A percentile compares a stretch with the other conserved stretches of the same genome.
phyloP scores from a whole-genome alignment of 176 grass and related monocot species.

The Stipa capillata region DNA sequence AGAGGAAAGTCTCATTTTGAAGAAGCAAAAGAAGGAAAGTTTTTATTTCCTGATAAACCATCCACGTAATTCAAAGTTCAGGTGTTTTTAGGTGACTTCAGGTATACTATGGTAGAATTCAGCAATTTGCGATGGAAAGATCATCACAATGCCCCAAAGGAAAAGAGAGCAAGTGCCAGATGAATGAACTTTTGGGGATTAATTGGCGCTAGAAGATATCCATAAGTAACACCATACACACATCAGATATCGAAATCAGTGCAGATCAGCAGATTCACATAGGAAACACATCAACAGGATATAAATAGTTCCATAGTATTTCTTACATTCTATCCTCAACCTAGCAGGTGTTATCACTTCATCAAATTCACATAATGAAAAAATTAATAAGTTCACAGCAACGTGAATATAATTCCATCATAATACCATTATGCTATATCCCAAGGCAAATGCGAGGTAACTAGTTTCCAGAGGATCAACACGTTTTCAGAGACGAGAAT shows the following conservation, averaged over 20 bases:
- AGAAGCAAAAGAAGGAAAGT: neutral
- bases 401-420: neutral
- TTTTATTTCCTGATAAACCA: neutral
- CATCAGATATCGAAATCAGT: neutral
- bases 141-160: neutral
- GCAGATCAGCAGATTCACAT: neutral
- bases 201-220: neutral
- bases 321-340: neutral
- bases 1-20: neutral
- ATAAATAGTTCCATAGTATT: neutral
- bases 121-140: neutral
- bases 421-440: too few relatives aligned
- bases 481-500: neutral
- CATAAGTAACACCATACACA: neutral
- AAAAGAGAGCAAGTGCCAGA: neutral
- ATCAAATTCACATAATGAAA: neutral
- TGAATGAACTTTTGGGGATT: neutral
- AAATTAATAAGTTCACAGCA: neutral
- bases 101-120: neutral
- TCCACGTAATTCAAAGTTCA: neutral
- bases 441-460: too few relatives aligned
- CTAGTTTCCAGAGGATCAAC: neutral
- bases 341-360: neutral
- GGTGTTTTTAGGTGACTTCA: neutral
- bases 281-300: neutral